These are phyloP conservation scores for Cladosporium sphaerospermum DNA, from an alignment of 2,329 filamentous ascomycete species.

Conservation along the genomic window DNA sequence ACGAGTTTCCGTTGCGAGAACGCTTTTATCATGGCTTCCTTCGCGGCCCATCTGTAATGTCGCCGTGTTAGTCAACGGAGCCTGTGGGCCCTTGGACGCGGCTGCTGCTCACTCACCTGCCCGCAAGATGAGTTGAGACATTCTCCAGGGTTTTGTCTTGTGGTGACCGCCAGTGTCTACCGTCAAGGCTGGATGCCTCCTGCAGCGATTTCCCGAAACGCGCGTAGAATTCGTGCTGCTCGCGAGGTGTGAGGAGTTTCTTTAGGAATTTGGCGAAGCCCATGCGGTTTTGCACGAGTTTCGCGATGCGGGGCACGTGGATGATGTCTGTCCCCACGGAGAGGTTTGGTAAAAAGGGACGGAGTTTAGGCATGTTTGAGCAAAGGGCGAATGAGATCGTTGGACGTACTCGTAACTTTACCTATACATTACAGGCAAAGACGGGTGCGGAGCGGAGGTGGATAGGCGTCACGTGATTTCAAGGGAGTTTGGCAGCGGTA, in stretches of 20 bases:
- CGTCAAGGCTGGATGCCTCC: background rate
- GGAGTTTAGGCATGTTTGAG: constrained; percentile 32
- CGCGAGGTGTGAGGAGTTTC: constrained; percentile 23
- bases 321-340: constrained; percentile 76
- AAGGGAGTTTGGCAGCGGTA: no score
- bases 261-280: constrained; percentile 17
- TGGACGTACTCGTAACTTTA: no score
- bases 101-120: background rate
- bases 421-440: no score
- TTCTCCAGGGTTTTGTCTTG: background rate
- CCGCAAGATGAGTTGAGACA: constrained; percentile 1
- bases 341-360: constrained; percentile 54
- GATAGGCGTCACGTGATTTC: background rate
- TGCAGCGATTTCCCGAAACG: constrained; percentile 6
- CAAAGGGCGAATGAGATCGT: no score
- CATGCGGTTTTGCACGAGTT: constrained; percentile 41
- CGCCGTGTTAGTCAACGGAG: constrained; percentile 13
- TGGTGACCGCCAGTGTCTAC: background rate
- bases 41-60: constrained; percentile 41
- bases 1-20: constrained; percentile 23
- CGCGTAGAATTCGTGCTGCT: constrained; percentile 18
- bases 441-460: background rate
- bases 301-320: constrained; percentile 57
- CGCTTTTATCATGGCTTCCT: constrained; percentile 46
- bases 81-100: no score